Conservation (phyloP, 768 basidiomycete genomes). For the Boletus reticuloceps region DNA sequence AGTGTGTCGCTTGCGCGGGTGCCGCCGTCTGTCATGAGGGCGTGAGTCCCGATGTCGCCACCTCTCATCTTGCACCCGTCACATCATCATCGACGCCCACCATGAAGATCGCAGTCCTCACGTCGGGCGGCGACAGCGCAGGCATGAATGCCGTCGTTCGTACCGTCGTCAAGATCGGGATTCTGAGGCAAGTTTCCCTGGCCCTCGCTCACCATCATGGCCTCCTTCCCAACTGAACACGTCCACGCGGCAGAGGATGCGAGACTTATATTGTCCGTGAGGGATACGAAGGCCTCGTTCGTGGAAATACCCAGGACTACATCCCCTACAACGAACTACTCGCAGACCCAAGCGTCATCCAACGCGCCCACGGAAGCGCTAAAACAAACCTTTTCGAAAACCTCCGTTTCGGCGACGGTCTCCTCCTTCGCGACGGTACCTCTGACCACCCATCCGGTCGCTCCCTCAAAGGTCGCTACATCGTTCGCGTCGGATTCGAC, state of each 20-base stretch:
- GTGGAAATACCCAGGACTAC: slow-evolving; percentile 58
- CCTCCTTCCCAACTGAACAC: too few relatives aligned
- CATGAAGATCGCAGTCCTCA: slow-evolving; percentile 58
- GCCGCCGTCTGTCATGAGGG: too few relatives aligned
- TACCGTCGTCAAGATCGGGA: slow-evolving; percentile 78
- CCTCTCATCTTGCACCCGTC: too few relatives aligned
- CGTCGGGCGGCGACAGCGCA: slow-evolving; percentile 96
- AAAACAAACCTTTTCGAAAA: slow-evolving; percentile 52
- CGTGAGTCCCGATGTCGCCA: too few relatives aligned
- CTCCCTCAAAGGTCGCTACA: slow-evolving; percentile 86
- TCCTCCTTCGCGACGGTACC: slow-evolving; percentile 76
- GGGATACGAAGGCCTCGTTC: slow-evolving; percentile 96
- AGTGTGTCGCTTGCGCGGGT: too few relatives aligned
- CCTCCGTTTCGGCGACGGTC: slow-evolving; percentile 80
- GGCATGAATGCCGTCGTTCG: slow-evolving; percentile 81
- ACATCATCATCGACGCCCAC: too few relatives aligned
- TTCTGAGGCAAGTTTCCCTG: slow-evolving; percentile 39
- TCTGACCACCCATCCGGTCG: slow-evolving; percentile 67
- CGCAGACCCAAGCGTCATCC: too few relatives aligned
- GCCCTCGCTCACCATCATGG: too few relatives aligned
- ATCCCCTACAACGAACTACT: too few relatives aligned
- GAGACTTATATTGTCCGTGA: slow-evolving; percentile 96
- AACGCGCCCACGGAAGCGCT: too few relatives aligned
- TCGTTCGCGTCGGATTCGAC: slow-evolving; percentile 96
- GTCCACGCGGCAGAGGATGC: slow-evolving; percentile 58